Evolutionary conservation across 2,329 filamentous ascomycete genomes (phyloP).

Genomic region (Monilinia aucupariae): DNA sequence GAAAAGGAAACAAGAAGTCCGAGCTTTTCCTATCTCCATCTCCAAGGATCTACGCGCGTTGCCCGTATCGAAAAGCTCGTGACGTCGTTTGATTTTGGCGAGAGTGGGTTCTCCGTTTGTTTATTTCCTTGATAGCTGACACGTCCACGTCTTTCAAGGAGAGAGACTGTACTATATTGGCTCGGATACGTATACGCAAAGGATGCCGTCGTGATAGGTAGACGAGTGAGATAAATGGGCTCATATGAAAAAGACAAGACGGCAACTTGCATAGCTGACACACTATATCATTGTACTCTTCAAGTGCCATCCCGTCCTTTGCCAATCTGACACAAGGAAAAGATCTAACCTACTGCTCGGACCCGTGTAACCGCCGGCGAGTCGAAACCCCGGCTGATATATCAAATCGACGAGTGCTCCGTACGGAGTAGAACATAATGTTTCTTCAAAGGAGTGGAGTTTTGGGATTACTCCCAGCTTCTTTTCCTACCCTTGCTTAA

Average conservation of each 20-base stretch:
- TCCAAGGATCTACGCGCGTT: neutral
- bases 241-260: neutral
- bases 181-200: neutral
- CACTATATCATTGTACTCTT: neutral
- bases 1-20: neutral
- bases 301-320: neutral
- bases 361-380: neutral
- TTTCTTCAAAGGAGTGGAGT: too few relatives aligned
- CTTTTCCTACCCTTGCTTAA: neutral
- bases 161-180: neutral
- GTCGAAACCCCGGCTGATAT: neutral
- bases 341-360: conserved; percentile 6
- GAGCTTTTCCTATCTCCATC: neutral
- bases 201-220: neutral
- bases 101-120: conserved; percentile 6
- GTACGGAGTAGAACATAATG: too few relatives aligned
- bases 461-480: neutral
- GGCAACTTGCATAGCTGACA: conserved; percentile 9
- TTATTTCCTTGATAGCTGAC: neutral
- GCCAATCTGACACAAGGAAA: neutral
- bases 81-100: conserved; percentile 11
- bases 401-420: neutral
- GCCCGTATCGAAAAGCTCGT: neutral
- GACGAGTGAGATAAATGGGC: neutral
- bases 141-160: neutral